Base-by-base conservation (phyloP, 208 protist species). In the Naegleria lovaniensis region DNA sequence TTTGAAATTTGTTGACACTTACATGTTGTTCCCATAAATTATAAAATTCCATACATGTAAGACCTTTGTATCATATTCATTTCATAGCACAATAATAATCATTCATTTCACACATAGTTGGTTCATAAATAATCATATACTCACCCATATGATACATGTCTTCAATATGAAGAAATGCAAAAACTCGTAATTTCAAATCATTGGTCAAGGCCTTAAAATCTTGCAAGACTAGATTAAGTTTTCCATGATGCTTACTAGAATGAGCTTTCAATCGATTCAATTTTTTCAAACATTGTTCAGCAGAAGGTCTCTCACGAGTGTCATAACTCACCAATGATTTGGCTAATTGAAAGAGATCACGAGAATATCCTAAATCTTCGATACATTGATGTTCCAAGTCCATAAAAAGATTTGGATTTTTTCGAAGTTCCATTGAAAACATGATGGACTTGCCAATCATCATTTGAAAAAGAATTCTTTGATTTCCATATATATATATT, bases 381-480 rank as follows among this genome's bases (percentile, higher is more conserved):
- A 40, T 2, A 51, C 40, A 39, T 13, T 25, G 5, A 51, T 48
- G 33, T 85, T 48, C 33, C 16, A 48, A 0, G 0, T 85, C 83
- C 15, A 19, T 43, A n/a, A 85, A 48, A 38, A 85, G 36, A 29
- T 85, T 85, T 48, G 83, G 83, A 43, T 85, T 48, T 29, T 33
- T 58, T 11, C 22, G 19, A 2, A 51, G 36, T 88, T 88, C n/a
- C 39, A 40, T 88, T 15, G 29, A 55, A 16, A 89, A 5, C 19
- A 41, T 67, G 15, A 33, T 33, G 0, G 2, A 6, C 39, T 67
- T 89, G 13, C 48, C 85, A 9, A 40, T n/a, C 41, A 89, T 67
- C 55, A 67, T 67, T 89, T 89, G 85, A 25, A 89, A 29, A 5
- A 89, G 6, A 6, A 89, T 89, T 33, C 67, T 79, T n/a, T n/a